Evolutionary conservation across 306 rosid genomes (phyloP), one percentile per base, ranked within the genome.

Genomic region (Cucumis melo): DNA sequence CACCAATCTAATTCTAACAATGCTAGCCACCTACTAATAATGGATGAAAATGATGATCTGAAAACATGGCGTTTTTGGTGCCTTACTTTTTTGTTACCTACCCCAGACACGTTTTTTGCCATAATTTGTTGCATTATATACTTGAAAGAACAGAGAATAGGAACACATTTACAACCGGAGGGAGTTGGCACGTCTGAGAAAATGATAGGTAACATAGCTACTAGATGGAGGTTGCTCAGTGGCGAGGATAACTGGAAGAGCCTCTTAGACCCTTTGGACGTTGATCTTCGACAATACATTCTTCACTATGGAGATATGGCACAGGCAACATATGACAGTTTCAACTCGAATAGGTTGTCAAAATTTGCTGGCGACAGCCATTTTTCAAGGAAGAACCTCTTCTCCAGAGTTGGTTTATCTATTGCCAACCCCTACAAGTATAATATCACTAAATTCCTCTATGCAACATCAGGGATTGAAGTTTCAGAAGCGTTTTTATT

Each of bases 231-330:
- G 70, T 14, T 78, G 2, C 91, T 87, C 11, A 88, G 91, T 51
- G 97, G 97, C 10, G 42, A 74, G 80, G 48, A 67, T 53, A 19
- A 86, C n/a, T 90, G 97, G 92, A 54, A 86, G 61, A 83, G 75
- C 73, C 29, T 90, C 5, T 63, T 90, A 51, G 89, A 86, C 11
- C 97, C 96, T 29, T 82, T 88, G 24, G 77, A 87, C 78, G 80
- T 77, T n/a, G 87, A 92, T 80, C 97, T 88, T 64, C 82, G 96
- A 4, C 81, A 59, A 17, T 90, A 86, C 86, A 58, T 90, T 53
- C 68, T 92, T 64, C 90, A 87, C 81, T 90, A 89, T 5, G 93
- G 98, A 0, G 88, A 93, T 78, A 88, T 84, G 92, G 90, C 96
- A 42, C 96, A 93, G 74, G 88, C 96, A 0, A 81, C 92, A 4